These are phyloP conservation scores for Paecilomyces niveus DNA, from an alignment of 2,329 filamentous ascomycete species.

Conservation along the genomic window DNA sequence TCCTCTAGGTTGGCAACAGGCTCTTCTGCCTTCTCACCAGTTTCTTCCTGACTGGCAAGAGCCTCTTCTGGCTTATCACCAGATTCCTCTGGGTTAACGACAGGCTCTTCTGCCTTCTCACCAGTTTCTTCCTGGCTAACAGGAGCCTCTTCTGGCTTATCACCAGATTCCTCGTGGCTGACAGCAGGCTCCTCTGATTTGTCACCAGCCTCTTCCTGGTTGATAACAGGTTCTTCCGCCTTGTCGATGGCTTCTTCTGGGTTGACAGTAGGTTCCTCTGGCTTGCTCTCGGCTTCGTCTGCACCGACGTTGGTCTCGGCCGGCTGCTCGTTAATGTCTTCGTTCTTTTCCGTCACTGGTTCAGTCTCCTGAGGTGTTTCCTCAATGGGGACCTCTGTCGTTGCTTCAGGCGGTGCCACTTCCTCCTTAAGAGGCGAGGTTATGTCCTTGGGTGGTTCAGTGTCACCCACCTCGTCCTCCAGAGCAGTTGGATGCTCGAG, in stretches of 20 bases:
- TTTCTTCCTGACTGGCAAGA: neutral
- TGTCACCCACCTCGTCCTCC: slow-evolving; percentile 2
- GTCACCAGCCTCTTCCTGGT: neutral
- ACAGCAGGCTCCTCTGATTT: neutral
- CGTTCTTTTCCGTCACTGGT: neutral
- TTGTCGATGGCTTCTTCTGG: neutral
- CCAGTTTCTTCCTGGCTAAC: neutral
- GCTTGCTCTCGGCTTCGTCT: neutral
- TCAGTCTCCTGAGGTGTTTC: neutral
- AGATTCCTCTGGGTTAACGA: neutral
- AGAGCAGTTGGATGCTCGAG: slow-evolving; percentile 2
- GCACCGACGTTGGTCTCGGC: neutral
- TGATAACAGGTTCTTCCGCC: neutral
- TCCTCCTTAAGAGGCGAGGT: neutral
- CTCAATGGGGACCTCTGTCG: neutral
- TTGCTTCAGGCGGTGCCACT: neutral
- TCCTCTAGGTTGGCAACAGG: neutral
- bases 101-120: slow-evolving; percentile 1
- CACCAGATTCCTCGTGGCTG: neutral
- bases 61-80: neutral
- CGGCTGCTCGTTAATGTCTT: neutral
- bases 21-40: neutral
- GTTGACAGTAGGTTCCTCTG: neutral
- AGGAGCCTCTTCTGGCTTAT: slow-evolving; percentile 1
- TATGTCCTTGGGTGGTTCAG: neutral